These are phyloP conservation scores for Prunus kanzakura DNA, from an alignment of 306 rosid genomes.

Conservation along the genomic window DNA sequence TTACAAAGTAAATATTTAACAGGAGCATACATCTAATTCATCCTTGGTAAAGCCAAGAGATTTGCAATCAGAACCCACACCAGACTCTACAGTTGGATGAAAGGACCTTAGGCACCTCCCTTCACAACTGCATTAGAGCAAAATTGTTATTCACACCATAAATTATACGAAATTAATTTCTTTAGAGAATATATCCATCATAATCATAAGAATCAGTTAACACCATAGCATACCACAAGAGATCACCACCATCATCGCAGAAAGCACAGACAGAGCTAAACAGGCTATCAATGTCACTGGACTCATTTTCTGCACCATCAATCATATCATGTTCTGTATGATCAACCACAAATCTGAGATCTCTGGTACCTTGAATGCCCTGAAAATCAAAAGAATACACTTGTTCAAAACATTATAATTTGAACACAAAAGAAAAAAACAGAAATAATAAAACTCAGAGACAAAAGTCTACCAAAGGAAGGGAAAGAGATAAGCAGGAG, in stretches of 20 bases:
- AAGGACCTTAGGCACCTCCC: constrained; percentile 92
- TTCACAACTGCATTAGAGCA: constrained; percentile 61
- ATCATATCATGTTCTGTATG: constrained; percentile 39
- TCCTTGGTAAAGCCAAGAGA: constrained; percentile 62
- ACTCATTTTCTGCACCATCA: constrained; percentile 47
- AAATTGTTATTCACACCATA: not conserved
- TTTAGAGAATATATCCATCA: not conserved
- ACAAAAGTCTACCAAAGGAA: not conserved
- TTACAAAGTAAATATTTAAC: constrained; percentile 14
- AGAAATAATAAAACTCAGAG: not conserved
- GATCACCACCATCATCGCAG: constrained; percentile 77
- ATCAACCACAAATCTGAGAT: constrained; percentile 57
- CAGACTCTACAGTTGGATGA: constrained; percentile 61
- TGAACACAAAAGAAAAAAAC: not conserved
- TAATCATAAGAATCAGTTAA: not conserved
- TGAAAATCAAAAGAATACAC: constrained; percentile 31
- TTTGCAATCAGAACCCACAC: constrained; percentile 54
- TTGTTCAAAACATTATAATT: constrained; percentile 6
- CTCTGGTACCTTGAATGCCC: constrained; percentile 50
- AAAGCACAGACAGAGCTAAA: constrained; percentile 74
- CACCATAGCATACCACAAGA: constrained; percentile 52
- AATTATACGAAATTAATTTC: not conserved
- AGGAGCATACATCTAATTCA: constrained; percentile 60
- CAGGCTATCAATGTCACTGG: constrained; percentile 46
- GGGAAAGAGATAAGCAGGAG: constrained; percentile 12